Conservation (phyloP, 2,329 filamentous ascomycete genomes). For the Pseudocercospora musae region DNA sequence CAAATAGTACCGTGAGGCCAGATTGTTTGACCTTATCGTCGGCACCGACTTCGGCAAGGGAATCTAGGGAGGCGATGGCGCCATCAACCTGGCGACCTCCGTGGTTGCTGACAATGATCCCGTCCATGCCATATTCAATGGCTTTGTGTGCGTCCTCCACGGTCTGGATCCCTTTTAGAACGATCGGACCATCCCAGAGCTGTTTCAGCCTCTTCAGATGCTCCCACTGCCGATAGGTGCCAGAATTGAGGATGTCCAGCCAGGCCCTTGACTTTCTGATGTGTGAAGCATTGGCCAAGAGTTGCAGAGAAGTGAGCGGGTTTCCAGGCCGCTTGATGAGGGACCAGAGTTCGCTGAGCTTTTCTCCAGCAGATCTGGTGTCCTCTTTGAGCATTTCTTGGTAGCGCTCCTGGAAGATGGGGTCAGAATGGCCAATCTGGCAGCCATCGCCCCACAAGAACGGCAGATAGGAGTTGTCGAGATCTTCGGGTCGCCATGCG, state of each 20-base stretch:
- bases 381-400: slow-evolving; percentile 40
- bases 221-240: slow-evolving; percentile 51
- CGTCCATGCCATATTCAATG: slow-evolving; percentile 47
- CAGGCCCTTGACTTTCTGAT: slow-evolving; percentile 40
- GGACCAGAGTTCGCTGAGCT: slow-evolving; percentile 38
- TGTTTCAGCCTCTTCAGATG: slow-evolving; percentile 57
- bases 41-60: slow-evolving; percentile 61
- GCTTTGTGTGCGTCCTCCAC: slow-evolving; percentile 49
- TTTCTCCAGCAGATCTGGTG: slow-evolving; percentile 31
- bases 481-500: slow-evolving; percentile 59
- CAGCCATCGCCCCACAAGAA: slow-evolving; percentile 49
- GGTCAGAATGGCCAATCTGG: slow-evolving; percentile 54
- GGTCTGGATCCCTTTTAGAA: slow-evolving; percentile 59
- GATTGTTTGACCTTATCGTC: slow-evolving; percentile 50
- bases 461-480: slow-evolving; percentile 25
- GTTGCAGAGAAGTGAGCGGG: slow-evolving; percentile 32
- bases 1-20: slow-evolving; percentile 47
- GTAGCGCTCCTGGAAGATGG: slow-evolving; percentile 55
- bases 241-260: slow-evolving; percentile 35
- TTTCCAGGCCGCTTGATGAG: slow-evolving; percentile 38
- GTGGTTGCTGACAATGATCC: slow-evolving; percentile 55
- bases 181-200: slow-evolving; percentile 64
- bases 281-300: slow-evolving; percentile 34
- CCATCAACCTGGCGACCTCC: slow-evolving; percentile 53
- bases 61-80: slow-evolving; percentile 50